Conservation (phyloP, 2,329 filamentous ascomycete genomes). For the Cadophora sp. region DNA sequence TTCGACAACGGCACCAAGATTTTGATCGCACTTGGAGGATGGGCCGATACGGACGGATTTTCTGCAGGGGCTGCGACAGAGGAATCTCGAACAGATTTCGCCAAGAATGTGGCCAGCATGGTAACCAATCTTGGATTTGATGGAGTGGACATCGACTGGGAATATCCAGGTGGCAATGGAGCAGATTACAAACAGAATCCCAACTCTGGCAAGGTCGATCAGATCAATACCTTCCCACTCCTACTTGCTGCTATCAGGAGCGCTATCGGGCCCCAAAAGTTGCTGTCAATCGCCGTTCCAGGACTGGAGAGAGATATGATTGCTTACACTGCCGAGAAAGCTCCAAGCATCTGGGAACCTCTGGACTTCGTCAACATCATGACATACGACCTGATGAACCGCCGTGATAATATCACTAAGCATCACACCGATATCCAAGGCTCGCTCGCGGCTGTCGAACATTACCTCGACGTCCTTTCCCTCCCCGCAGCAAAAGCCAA, state of each 20-base stretch:
- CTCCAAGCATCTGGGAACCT: conserved; percentile 62
- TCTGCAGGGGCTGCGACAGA: conserved; percentile 59
- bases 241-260: conserved; percentile 64
- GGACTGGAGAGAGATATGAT: conserved; percentile 70
- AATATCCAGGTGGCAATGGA: conserved; percentile 62
- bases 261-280: conserved; percentile 61
- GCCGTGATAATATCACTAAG: conserved; percentile 66
- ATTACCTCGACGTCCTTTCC: conserved; percentile 59
- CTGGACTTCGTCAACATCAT: conserved; percentile 75
- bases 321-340: conserved; percentile 64
- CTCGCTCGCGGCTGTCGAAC: conserved; percentile 61
- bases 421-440: conserved; percentile 68
- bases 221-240: conserved; percentile 68
- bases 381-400: conserved; percentile 75
- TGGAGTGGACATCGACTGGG: conserved; percentile 54
- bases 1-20: conserved; percentile 64
- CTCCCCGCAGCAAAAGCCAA: conserved; percentile 60
- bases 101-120: conserved; percentile 68
- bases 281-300: conserved; percentile 73
- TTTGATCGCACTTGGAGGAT: conserved; percentile 76
- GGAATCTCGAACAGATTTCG: conserved; percentile 61
- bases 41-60: conserved; percentile 74
- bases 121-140: conserved; percentile 67
- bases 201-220: conserved; percentile 64
- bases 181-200: conserved; percentile 71